Conservation (phyloP, 2,329 filamentous ascomycete species). For the Ophiocordyceps camponoti-floridani region DNA sequence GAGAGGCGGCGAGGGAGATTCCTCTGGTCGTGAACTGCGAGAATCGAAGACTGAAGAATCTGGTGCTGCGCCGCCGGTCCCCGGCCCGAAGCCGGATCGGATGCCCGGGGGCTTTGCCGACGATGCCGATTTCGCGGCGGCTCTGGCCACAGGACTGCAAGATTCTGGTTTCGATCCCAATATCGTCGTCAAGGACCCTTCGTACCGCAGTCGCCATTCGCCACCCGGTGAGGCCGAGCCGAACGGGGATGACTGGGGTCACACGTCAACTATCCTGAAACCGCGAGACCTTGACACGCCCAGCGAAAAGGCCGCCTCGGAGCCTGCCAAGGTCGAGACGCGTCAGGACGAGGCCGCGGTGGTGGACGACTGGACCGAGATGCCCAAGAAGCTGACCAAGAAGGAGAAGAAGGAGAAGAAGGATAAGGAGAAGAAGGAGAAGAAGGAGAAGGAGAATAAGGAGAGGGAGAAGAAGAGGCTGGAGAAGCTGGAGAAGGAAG, state of each 20-base stretch:
- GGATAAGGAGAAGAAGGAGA: slow-evolving; percentile 11
- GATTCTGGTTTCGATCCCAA: slow-evolving; percentile 55
- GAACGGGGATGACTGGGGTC: slow-evolving; percentile 22
- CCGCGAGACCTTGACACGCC: not conserved
- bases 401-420: slow-evolving; percentile 29
- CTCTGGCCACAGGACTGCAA: slow-evolving; percentile 48
- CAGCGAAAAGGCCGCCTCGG: slow-evolving; percentile 6
- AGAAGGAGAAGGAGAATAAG: slow-evolving; percentile 19
- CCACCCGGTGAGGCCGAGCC: slow-evolving; percentile 40
- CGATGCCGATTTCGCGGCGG: slow-evolving; percentile 53
- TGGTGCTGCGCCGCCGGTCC: slow-evolving; percentile 27
- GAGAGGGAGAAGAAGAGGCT: slow-evolving; percentile 11
- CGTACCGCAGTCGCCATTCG: slow-evolving; percentile 44
- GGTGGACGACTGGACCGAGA: slow-evolving; percentile 8
- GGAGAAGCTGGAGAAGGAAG: slow-evolving; percentile 30
- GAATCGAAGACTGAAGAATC: slow-evolving; percentile 16
- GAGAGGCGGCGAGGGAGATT: slow-evolving; percentile 5
- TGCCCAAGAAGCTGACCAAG: slow-evolving; percentile 20
- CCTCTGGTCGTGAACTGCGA: slow-evolving; percentile 2
- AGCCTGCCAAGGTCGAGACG: slow-evolving; percentile 27
- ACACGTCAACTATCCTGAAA: slow-evolving; percentile 30
- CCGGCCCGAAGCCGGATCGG: slow-evolving; percentile 40
- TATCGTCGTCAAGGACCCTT: slow-evolving; percentile 49
- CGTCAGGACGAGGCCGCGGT: slow-evolving; percentile 12
- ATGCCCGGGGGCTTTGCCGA: slow-evolving; percentile 49